Base-by-base conservation (phyloP, 208 protist genomes). In the Borovskyia barvae region DNA sequence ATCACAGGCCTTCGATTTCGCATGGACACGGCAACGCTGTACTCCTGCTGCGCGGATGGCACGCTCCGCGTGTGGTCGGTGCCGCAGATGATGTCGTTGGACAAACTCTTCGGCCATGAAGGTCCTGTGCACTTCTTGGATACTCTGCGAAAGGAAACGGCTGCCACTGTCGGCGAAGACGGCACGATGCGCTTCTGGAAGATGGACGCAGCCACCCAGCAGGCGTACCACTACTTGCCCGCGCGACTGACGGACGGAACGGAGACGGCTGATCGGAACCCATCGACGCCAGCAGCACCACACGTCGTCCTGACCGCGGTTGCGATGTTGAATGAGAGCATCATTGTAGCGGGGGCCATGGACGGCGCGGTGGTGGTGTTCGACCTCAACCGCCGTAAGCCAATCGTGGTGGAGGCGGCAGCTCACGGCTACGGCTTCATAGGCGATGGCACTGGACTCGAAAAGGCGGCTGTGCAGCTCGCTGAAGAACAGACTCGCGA, bases 111-210 rank as follows among this genome's bases (percentile, higher is more conserved):
- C 62, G 90, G 90, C 19, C 90, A 96, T 58, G 75, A 82, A 30
- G 87, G 90, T 5, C 24, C 60, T 2, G 75, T 93, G 14, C 67
- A 78, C 43, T 68, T 58, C 48, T 45, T 94, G 33, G 66, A 85
- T 42, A 77, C 66, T 3, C 83, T 93, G 36, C 75, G 66, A 22
- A 77, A 79, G 17, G 87, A 96, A 47, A 77, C 79, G 29, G 87
- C 81, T 32, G 82, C 77, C 17, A 91, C 79, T 20, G 87, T 92
- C 25, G 87, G 90, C 40, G 82, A 88, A 17, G 90, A 96, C 54
- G 80, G 85, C 36, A 87, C 83, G 46, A 88, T 94, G 84, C 90
- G 90, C 33, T 92, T 87, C 46, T 96, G 87, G 85, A 91, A 92
- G 56, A 67, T 92, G 26, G 87, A 94, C 35, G 86, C 82, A 9